A percentile compares a stretch with the other conserved stretches of the same genome.
These are phyloP conservation scores for Zygnema cylindricum DNA, from an alignment of 139 green algal genomes.

Conservation along the genomic window DNA sequence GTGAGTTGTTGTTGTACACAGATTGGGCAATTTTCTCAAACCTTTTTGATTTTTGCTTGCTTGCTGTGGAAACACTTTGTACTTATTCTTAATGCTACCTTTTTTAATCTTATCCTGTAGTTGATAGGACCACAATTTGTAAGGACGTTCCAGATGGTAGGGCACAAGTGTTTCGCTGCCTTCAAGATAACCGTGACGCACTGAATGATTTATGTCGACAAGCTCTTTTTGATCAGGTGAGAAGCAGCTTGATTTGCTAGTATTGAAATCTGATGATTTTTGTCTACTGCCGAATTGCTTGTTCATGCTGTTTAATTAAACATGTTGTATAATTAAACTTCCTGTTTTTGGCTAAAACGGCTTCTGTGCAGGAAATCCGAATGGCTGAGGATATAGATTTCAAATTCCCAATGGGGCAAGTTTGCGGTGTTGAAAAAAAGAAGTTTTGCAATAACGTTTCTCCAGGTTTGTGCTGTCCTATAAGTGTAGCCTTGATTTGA, in stretches of 20 bases:
- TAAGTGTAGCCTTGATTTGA: too few species aligned
- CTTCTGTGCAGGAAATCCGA: conserved; percentile 60
- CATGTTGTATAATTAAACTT: too few species aligned
- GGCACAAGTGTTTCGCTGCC: conserved; percentile 81
- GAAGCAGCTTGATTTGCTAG: conserved; percentile 13
- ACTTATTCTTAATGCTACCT: too few species aligned
- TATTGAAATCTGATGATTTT: background rate
- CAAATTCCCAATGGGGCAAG: conserved; percentile 73
- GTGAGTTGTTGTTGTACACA: background rate
- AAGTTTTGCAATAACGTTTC: conserved; percentile 75
- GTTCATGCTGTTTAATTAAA: conserved; percentile 8
- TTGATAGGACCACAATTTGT: conserved; percentile 59
- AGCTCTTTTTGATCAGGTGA: conserved; percentile 66
- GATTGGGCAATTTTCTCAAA: background rate
- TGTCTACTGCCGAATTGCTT: too few species aligned
- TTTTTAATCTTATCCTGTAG: too few species aligned
- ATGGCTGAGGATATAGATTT: conserved; percentile 66
- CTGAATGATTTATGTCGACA: conserved; percentile 73
- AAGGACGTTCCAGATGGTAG: conserved; percentile 50
- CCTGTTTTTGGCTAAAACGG: background rate
- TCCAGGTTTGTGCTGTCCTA: background rate
- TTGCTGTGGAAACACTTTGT: too few species aligned
- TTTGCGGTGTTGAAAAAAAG: conserved; percentile 75
- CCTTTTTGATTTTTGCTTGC: too few species aligned
- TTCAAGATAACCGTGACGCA: conserved; percentile 74